These are phyloP conservation scores for Hibiscus mutabilis DNA, from an alignment of 345 rosid species.

Conservation along the genomic window DNA sequence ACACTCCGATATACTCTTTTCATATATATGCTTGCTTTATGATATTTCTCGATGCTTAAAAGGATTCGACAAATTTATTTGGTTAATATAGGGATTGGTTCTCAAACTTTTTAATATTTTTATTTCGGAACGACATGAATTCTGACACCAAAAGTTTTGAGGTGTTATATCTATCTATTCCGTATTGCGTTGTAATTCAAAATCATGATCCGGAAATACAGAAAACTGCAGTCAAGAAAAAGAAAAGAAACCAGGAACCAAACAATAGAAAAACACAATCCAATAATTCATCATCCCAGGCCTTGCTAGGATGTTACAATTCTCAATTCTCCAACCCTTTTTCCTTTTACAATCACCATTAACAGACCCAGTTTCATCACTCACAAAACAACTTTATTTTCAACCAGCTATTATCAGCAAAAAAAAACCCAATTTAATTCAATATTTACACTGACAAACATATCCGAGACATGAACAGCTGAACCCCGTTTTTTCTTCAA, in stretches of 20 bases:
- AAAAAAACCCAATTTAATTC: background rate
- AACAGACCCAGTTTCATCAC: slow-evolving; percentile 10
- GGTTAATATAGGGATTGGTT: too few species aligned
- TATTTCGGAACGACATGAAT: too few species aligned
- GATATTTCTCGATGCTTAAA: too few species aligned
- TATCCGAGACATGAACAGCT: slow-evolving; percentile 10
- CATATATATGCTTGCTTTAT: too few species aligned
- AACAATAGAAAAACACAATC: background rate
- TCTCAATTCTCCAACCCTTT: background rate
- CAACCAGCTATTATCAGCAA: slow-evolving; percentile 16
- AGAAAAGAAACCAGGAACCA: background rate
- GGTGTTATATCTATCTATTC: too few species aligned
- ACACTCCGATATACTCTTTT: too few species aligned
- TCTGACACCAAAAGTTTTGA: too few species aligned
- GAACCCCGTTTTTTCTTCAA: slow-evolving; percentile 26
- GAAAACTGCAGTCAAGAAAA: too few species aligned
- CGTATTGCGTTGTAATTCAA: too few species aligned
- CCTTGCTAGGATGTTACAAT: background rate
- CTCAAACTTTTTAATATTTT: too few species aligned
- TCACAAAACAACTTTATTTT: slow-evolving; percentile 20
- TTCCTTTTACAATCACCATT: background rate
- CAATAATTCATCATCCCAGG: background rate
- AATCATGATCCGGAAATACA: too few species aligned
- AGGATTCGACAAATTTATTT: too few species aligned
- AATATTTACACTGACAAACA: slow-evolving; percentile 32